A percentile compares a stretch with the other conserved stretches of the same genome.
Conservation (phyloP, 805 yeast genomes). For the Komagataella pseudopastoris region DNA sequence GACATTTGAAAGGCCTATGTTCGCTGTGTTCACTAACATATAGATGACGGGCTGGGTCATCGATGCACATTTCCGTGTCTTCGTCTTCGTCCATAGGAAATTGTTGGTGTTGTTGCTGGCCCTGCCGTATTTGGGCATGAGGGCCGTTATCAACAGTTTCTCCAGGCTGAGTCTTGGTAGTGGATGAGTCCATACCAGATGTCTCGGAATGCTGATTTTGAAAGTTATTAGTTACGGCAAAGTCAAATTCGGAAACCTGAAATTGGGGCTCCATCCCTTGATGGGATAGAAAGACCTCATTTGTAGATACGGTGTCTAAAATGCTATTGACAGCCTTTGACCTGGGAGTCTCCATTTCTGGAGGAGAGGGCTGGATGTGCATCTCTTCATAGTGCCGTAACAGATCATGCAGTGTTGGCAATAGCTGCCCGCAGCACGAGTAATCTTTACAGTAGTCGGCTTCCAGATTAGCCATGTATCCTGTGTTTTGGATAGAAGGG, state of each 20-base stretch:
- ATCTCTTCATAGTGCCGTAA: slow-evolving; percentile 93
- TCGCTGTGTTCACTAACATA: slow-evolving; percentile 89
- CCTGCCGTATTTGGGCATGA: slow-evolving; percentile 3
- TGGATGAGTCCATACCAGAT: slow-evolving; percentile 1
- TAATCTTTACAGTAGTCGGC: slow-evolving; percentile 96
- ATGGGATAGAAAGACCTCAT: slow-evolving; percentile 67
- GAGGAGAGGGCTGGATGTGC: slow-evolving; percentile 57
- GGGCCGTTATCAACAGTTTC: slow-evolving; percentile 5
- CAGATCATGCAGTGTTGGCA: slow-evolving; percentile 89
- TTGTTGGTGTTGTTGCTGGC: slow-evolving; percentile 11
- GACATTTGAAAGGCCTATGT: slow-evolving; percentile 92
- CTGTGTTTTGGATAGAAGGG: slow-evolving; percentile 51
- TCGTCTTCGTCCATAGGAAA: slow-evolving; percentile 22
- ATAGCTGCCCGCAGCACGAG: slow-evolving; percentile 84
- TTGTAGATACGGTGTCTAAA: slow-evolving; percentile 84
- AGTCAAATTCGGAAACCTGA: slow-evolving; percentile 1
- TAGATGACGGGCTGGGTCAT: slow-evolving; percentile 91
- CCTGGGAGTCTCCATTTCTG: slow-evolving; percentile 19
- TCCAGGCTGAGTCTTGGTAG: slow-evolving; percentile 13
- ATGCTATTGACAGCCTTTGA: slow-evolving; percentile 38
- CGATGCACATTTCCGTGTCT: slow-evolving; percentile 57
- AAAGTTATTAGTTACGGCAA: not conserved
- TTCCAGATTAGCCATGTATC: slow-evolving; percentile 85
- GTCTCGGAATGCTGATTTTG: not conserved
- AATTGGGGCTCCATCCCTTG: slow-evolving; percentile 14